phyloP scores from a whole-genome alignment of 352 stramenopile genomes.

The Pythium folliculosum region DNA sequence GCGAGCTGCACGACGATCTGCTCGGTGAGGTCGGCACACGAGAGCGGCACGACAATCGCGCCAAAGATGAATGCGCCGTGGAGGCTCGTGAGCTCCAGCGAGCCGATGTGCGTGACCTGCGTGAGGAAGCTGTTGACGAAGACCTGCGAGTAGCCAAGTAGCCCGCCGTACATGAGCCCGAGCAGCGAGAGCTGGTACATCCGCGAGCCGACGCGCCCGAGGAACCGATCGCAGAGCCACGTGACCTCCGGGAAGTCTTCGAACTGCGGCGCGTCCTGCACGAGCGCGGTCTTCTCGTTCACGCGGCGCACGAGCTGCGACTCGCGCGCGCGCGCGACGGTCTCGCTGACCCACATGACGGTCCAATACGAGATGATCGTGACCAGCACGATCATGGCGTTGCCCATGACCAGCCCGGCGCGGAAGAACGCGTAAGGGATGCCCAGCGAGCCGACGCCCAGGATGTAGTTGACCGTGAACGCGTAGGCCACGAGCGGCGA shows the following conservation, averaged over 20 bases:
- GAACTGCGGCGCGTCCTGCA: conserved; percentile 27
- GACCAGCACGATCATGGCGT: conserved; percentile 75
- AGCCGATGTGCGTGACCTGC: conserved; percentile 60
- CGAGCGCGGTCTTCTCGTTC: conserved; percentile 39
- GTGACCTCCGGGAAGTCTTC: conserved; percentile 81
- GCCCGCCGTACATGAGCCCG: conserved; percentile 87
- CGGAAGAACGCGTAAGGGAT: conserved; percentile 89
- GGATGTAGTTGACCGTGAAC: conserved; percentile 93
- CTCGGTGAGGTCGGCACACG: conserved; percentile 87
- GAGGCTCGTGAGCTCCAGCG: conserved; percentile 51
- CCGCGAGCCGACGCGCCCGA: conserved; percentile 56
- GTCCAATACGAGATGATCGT: conserved; percentile 85
- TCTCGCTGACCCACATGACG: conserved; percentile 90
- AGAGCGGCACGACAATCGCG: conserved; percentile 86
- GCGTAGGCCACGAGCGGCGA: conserved; percentile 80
- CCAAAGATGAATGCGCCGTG: conserved; percentile 77
- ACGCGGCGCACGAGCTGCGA: conserved; percentile 38
- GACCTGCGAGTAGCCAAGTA: conserved; percentile 91
- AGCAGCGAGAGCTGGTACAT: conserved; percentile 88
- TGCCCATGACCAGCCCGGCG: conserved; percentile 74
- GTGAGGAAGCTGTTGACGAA: conserved; percentile 87
- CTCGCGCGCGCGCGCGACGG: conserved; percentile 54
- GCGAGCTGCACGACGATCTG: conserved; percentile 87
- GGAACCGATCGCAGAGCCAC: conserved; percentile 72
- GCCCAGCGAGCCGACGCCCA: conserved; percentile 89